phyloP scores from a whole-genome alignment of 495 filamentous ascomycete genomes.

The Copromyces sp. region DNA sequence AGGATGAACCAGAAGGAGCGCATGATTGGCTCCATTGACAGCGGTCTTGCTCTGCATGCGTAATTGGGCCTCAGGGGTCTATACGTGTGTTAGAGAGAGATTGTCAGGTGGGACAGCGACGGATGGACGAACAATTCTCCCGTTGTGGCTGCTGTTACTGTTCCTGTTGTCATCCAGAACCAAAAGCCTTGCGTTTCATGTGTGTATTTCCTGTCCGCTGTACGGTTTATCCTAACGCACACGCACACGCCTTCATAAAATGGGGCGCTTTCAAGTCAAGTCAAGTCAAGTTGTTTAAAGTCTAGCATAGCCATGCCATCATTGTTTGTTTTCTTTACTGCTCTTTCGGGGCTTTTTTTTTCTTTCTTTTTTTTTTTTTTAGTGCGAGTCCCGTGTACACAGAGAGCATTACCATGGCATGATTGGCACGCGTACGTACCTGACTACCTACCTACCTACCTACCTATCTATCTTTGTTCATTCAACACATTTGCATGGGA shows the following conservation, averaged over 20 bases:
- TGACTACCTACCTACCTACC: background rate
- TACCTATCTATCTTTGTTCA: background rate
- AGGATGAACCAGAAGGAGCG: constrained; percentile 1
- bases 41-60: constrained; percentile 7
- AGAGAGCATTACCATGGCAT: background rate
- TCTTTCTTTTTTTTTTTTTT: background rate
- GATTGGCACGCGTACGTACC: background rate
- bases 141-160: background rate
- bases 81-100: background rate
- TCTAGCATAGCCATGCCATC: background rate
- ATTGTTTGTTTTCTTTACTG: background rate
- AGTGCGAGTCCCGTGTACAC: background rate
- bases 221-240: background rate
- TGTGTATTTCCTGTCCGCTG: background rate
- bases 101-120: background rate
- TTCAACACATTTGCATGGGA: background rate
- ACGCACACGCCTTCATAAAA: constrained; percentile 2
- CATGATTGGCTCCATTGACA: constrained; percentile 5
- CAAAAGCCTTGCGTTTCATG: background rate
- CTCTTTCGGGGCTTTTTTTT: background rate
- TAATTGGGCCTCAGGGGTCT: background rate
- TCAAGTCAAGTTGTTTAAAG: background rate
- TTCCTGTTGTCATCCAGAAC: background rate
- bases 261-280: background rate
- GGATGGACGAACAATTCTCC: background rate